phyloP scores from a whole-genome alignment of 805 yeast genomes.

The Hanseniaspora mollemarum region DNA sequence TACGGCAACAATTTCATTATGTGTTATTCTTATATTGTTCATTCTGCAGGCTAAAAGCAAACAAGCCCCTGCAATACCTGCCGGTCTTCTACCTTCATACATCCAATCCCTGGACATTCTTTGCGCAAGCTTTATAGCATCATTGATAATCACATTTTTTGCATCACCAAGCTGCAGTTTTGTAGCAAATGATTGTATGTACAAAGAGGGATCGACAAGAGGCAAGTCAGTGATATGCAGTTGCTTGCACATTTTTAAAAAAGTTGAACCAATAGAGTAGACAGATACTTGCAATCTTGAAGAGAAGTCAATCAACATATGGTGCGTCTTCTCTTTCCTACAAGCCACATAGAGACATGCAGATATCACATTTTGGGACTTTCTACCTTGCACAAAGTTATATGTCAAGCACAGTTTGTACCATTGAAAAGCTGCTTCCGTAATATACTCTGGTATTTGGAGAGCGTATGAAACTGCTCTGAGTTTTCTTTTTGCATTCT shows the following conservation, averaged over 20 bases:
- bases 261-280: constrained; percentile 91
- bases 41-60: constrained; percentile 85
- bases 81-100: constrained; percentile 92
- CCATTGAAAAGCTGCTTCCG: constrained; percentile 82
- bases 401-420: constrained; percentile 73
- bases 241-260: constrained; percentile 79
- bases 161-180: constrained; percentile 69
- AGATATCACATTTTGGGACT: constrained; percentile 89
- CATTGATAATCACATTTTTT: constrained; percentile 64
- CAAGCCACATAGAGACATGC: constrained; percentile 93
- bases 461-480: constrained; percentile 69
- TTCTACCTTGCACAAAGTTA: constrained; percentile 93
- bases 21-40: constrained; percentile 88
- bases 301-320: constrained; percentile 91
- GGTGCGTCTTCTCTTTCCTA: constrained; percentile 79
- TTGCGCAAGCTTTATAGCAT: constrained; percentile 76
- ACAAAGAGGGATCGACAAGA: constrained; percentile 84
- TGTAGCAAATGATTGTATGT: constrained; percentile 88
- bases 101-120: constrained; percentile 95
- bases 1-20: constrained; percentile 85
- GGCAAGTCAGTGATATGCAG: constrained; percentile 70
- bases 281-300: constrained; percentile 83
- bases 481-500: constrained; percentile 70
- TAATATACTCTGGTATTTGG: constrained; percentile 68
- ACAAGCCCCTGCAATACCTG: constrained; percentile 98